Base-by-base conservation (phyloP, 257 asterid species). In the Fraxinus americana region DNA sequence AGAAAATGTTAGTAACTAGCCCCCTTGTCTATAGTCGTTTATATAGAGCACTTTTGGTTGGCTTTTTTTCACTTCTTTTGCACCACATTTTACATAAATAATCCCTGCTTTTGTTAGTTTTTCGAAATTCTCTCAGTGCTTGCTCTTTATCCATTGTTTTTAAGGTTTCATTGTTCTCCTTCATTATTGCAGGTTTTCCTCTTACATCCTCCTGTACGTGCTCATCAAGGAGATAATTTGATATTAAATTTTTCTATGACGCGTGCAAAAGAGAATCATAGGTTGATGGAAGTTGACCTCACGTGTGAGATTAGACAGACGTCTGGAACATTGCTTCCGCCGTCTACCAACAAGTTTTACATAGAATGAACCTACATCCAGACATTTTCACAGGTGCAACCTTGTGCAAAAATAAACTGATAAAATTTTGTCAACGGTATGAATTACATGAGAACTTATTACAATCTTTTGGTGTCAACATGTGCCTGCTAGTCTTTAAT, bases 261-360 rank as follows among this genome's bases (percentile, higher is more conserved):
- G 32, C 98, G 98, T 4, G 83, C 95, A 74, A 90, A 86, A 86
- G 91, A 92, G 27, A 93, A 92, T 82, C 98, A 96, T 77, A 93
- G 99, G 70, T 82, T 96, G 85, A 83, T 96, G 92, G 97, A 92
- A 84, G 94, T 88, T 48, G 93, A 93, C 67, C 81, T 92, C 39
- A 79, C 75, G 73, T 85, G 85, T 74, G 97, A 90, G 86, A 87
- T 92, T 54, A 86, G 52, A 75, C 88, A 83, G 82, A 19, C 81
- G 25, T 86, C 94, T 16, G 97, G 95, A 27, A 79, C 89, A n/a
- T 73, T 65, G 52, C 84, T 80, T 79, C 89, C 87, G 23, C 83
- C 84, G 10, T 38, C 89, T 78, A 85, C 68, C 35, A 90, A 84
- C 80, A 90, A 86, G 85, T 89, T 90, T 80, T 88, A 75, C 84